Base-by-base conservation (phyloP, 257 asterid genomes). In the Gardenia jasminoides region DNA sequence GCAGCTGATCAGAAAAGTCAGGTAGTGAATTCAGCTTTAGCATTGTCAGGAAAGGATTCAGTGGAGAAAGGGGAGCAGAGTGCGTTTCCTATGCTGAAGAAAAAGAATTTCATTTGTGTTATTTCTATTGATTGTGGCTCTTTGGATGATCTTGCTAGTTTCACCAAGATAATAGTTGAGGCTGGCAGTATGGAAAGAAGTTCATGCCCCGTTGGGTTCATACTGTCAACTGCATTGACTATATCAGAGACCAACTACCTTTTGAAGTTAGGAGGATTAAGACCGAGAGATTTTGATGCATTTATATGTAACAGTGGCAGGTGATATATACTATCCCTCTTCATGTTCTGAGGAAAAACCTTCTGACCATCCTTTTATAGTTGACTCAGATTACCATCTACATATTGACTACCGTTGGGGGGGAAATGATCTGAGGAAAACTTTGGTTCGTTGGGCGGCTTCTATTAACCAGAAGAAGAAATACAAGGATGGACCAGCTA, bases 351-450 rank as follows among this genome's bases (percentile, higher is more conserved):
- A 86, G 54, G 86, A 76, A 30, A 78, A 68, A 56, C 69, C 87
- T 67, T 74, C 87, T 30, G 91, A 84, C 76, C 85, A 86, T 47
- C 89, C 87, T 33, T 91, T 83, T 84, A 76, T 89, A 84, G 82
- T 84, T 16, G 97, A 92, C 33, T 82, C 86, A 17, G 96, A 91
- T 81, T 92, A 92, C 79, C 87, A 85, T 36, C 71, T 91, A 62
- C 96, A 92, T 81, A 87, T 87, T 1, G 96, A 92, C 31, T 91
- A 92, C 75, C 94, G 90, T 19, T 92, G 97, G 97, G 96, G 96
- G 33, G 93, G 90, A 78, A 90, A 87, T 54, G 88, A 87, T 91
- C 86, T 89, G 82, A 88, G 93, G 83, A 90, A 88, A 50, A 82
- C 88, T 17, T 56, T 90, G 84, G 85, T 85, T 26, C 90, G 94